These are phyloP conservation scores for Tetraselmis striata DNA, from an alignment of 139 green algal species.

Conservation along the genomic window DNA sequence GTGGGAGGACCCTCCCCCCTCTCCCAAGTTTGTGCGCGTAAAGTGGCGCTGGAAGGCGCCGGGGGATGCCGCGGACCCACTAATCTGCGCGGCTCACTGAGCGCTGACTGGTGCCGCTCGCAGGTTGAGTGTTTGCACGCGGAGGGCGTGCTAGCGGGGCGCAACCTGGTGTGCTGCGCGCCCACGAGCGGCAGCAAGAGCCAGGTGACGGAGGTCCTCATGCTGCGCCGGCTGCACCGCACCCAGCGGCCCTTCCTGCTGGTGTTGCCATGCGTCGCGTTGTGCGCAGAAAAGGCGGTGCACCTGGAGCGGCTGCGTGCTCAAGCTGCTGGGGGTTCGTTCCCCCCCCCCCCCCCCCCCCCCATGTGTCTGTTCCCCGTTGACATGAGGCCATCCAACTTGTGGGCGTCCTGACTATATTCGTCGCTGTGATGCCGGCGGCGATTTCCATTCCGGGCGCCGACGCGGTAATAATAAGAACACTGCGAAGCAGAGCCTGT, in stretches of 20 bases:
- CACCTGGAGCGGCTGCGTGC: conserved; percentile 29
- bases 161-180: conserved; percentile 76
- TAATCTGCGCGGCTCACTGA: no score
- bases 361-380: no score
- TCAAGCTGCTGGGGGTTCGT: conserved; percentile 33
- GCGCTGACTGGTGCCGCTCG: neutral
- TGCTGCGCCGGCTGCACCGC: conserved; percentile 38
- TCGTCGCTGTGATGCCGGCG: no score
- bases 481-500: no score
- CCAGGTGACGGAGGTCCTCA: conserved; percentile 66
- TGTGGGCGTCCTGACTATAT: no score
- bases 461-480: no score
- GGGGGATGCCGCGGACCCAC: no score
- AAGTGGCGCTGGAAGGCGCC: no score
- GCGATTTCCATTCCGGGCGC: no score
- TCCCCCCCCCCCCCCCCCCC: no score
- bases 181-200: conserved; percentile 71
- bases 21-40: neutral
- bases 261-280: conserved; percentile 62
- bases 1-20: no score
- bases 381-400: no score
- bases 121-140: conserved; percentile 30
- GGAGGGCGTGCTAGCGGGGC: conserved; percentile 50
- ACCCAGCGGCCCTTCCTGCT: conserved; percentile 25
- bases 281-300: conserved; percentile 60